Conservation (phyloP, 441 rosid genomes). For the Euphorbia celastroides region DNA sequence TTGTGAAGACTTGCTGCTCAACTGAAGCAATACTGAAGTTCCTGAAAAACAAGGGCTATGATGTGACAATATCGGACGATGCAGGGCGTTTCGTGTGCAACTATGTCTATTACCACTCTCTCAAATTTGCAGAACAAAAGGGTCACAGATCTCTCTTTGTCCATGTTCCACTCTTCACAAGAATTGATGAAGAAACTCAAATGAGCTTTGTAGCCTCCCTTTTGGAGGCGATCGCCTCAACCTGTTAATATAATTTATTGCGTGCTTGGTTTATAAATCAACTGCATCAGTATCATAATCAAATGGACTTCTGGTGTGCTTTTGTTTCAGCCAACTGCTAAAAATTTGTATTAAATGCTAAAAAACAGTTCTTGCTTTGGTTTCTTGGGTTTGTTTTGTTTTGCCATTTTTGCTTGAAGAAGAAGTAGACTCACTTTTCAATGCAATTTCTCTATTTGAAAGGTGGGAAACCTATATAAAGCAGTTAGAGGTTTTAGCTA, state of each 20-base stretch:
- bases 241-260: slow-evolving; percentile 32
- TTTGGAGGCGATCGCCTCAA: slow-evolving; percentile 64
- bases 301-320: neutral
- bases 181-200: slow-evolving; percentile 67
- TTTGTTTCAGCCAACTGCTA: neutral
- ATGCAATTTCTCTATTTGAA: neutral
- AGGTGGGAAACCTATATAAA: neutral
- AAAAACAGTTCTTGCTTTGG: neutral
- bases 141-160: slow-evolving; percentile 66
- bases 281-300: neutral
- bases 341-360: neutral
- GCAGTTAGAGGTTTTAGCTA: neutral
- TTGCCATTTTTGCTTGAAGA: neutral
- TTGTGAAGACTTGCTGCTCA: slow-evolving; percentile 57
- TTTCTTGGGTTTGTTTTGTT: neutral
- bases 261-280: slow-evolving; percentile 16
- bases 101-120: slow-evolving; percentile 78
- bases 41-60: slow-evolving; percentile 56
- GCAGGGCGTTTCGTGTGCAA: slow-evolving; percentile 92
- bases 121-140: slow-evolving; percentile 64
- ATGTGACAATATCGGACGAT: slow-evolving; percentile 63
- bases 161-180: slow-evolving; percentile 73
- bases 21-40: slow-evolving; percentile 43
- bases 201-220: slow-evolving; percentile 64
- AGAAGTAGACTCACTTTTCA: neutral